Conservation (phyloP, 2,329 filamentous ascomycete species). For the Exophiala alcalophila region DNA sequence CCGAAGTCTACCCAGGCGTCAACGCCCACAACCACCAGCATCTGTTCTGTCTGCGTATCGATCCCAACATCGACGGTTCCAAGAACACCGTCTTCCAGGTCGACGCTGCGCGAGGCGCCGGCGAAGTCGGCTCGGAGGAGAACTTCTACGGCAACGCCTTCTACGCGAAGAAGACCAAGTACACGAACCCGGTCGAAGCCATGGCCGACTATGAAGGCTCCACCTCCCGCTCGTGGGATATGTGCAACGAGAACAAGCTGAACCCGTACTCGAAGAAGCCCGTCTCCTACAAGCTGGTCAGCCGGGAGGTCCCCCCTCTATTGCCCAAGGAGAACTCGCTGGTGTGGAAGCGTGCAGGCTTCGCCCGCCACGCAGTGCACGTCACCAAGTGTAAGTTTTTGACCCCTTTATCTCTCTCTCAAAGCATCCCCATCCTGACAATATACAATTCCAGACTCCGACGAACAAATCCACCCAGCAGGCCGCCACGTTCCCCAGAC, state of each 20-base stretch:
- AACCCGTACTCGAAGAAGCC: slow-evolving; percentile 85
- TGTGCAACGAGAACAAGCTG: slow-evolving; percentile 77
- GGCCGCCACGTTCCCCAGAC: slow-evolving; percentile 87
- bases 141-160: slow-evolving; percentile 92
- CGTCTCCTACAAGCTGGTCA: slow-evolving; percentile 83
- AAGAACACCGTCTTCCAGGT: slow-evolving; percentile 82
- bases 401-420: slow-evolving; percentile 29
- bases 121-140: slow-evolving; percentile 72
- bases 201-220: slow-evolving; percentile 77
- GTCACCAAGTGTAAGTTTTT: slow-evolving; percentile 77
- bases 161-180: slow-evolving; percentile 77
- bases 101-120: slow-evolving; percentile 68
- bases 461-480: slow-evolving; percentile 79
- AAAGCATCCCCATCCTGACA: slow-evolving; percentile 29
- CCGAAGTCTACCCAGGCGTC: slow-evolving; percentile 84
- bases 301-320: slow-evolving; percentile 73
- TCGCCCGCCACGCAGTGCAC: slow-evolving; percentile 80
- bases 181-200: slow-evolving; percentile 65
- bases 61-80: slow-evolving; percentile 81
- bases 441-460: slow-evolving; percentile 71
- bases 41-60: slow-evolving; percentile 84
- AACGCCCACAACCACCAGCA: slow-evolving; percentile 97
- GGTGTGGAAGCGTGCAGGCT: slow-evolving; percentile 86
- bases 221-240: slow-evolving; percentile 84
- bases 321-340: slow-evolving; percentile 77